A percentile compares a stretch with the other conserved stretches of the same genome.
These are phyloP conservation scores for Mucor indicus DNA, from an alignment of 371 early-diverging fungal species.

Conservation along the genomic window DNA sequence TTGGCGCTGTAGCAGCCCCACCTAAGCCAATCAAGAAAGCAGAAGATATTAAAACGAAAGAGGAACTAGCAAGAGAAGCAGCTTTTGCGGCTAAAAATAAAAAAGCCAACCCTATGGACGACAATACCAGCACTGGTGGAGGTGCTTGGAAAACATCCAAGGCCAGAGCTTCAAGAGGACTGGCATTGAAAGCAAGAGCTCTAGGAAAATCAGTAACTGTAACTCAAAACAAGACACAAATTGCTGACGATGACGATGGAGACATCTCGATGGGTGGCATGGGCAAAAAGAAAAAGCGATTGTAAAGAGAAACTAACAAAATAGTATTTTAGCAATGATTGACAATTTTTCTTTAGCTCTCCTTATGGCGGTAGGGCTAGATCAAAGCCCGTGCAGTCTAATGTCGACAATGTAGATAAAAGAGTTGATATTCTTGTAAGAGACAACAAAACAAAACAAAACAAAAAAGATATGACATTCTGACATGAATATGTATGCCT, in stretches of 20 bases:
- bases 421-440: conserved; percentile 33
- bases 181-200: conserved; percentile 22
- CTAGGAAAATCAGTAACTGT: conserved; percentile 25
- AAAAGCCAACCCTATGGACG: background rate
- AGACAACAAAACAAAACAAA: background rate
- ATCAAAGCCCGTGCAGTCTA: conserved; percentile 8
- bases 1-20: conserved; percentile 21
- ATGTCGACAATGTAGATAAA: conserved; percentile 5
- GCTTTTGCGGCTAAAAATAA: conserved; percentile 1
- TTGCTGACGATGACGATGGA: conserved; percentile 20
- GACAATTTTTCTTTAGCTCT: conserved; percentile 16
- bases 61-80: conserved; percentile 14
- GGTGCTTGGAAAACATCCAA: conserved; percentile 24
- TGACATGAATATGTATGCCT: background rate
- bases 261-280: conserved; percentile 36
- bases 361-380: conserved; percentile 31
- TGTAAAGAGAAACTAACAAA: too few species aligned
- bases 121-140: conserved; percentile 7
- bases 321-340: too few species aligned
- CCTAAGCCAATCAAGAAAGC: conserved; percentile 6
- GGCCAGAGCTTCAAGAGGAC: conserved; percentile 9
- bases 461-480: too few species aligned
- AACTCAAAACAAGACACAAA: conserved; percentile 12
- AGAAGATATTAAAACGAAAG: conserved; percentile 7
- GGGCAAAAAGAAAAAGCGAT: conserved; percentile 30